These are phyloP conservation scores for Colletotrichum salicis DNA, from an alignment of 2,329 filamentous ascomycete species.

Conservation along the genomic window DNA sequence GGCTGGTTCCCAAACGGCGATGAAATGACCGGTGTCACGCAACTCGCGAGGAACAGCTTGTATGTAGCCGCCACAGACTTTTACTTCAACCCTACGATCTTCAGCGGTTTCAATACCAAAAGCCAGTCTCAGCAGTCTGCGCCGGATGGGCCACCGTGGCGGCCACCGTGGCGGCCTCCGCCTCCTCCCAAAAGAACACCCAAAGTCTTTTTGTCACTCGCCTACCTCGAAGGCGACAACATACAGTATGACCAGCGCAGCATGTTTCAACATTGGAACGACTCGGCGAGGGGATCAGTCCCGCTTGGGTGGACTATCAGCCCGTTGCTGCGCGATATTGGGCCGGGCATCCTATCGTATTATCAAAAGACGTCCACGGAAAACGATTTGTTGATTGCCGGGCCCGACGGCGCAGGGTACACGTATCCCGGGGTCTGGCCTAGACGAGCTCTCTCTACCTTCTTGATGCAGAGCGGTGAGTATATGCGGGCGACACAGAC, in stretches of 20 bases:
- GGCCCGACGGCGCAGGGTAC: slow-evolving; percentile 15
- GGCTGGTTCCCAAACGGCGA: slow-evolving; percentile 21
- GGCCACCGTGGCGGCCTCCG: neutral
- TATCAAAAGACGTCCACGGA: slow-evolving; percentile 15
- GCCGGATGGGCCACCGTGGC: neutral
- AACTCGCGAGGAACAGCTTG: slow-evolving; percentile 8
- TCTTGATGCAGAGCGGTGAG: slow-evolving; percentile 1
- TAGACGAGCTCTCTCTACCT: neutral
- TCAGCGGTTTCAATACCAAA: slow-evolving; percentile 1
- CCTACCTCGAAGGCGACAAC: slow-evolving; percentile 24
- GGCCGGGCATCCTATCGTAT: slow-evolving; percentile 14
- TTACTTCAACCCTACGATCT: slow-evolving; percentile 20
- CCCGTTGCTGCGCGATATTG: slow-evolving; percentile 15
- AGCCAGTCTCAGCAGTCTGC: neutral
- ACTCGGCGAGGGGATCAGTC: slow-evolving; percentile 9
- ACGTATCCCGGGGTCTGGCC: slow-evolving; percentile 19
- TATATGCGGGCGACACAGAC: slow-evolving; percentile 7
- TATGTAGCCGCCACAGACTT: slow-evolving; percentile 15
- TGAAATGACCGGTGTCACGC: slow-evolving; percentile 18
- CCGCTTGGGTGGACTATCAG: slow-evolving; percentile 23
- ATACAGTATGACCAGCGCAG: slow-evolving; percentile 13
- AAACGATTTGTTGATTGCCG: slow-evolving; percentile 18
- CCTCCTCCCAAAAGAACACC: neutral
- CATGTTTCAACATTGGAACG: slow-evolving; percentile 25
- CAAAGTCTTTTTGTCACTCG: slow-evolving; percentile 3